Evolutionary conservation across 257 asterid genomes (phyloP).

Genomic region (Ajuga chamaepitys): DNA sequence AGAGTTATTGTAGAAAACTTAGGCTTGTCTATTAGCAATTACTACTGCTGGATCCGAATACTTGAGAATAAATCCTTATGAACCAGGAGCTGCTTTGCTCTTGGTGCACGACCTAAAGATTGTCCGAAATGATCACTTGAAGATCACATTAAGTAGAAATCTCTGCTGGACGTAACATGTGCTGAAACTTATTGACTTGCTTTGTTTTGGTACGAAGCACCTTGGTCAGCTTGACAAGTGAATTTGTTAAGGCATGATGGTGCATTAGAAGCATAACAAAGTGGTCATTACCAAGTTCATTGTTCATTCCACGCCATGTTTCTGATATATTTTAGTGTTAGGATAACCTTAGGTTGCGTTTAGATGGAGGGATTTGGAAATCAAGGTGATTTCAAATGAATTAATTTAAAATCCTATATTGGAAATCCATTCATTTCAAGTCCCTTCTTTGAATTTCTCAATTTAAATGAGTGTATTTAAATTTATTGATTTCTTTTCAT

Average conservation of each 20-base stretch:
- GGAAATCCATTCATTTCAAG: too few relatives aligned
- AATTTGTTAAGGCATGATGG: background rate
- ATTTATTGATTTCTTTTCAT: too few relatives aligned
- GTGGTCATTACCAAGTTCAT: background rate
- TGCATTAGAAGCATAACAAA: background rate
- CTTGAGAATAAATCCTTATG: background rate
- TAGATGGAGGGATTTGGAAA: too few relatives aligned
- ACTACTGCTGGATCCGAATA: background rate
- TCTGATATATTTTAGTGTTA: too few relatives aligned
- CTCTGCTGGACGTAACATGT: background rate
- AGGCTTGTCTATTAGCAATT: background rate
- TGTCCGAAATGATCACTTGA: background rate
- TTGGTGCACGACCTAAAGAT: background rate
- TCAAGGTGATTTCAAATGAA: too few relatives aligned
- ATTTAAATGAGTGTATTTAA: too few relatives aligned
- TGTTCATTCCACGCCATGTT: too few relatives aligned
- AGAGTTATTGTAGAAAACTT: too few relatives aligned
- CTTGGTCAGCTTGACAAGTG: background rate
- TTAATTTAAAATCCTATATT: too few relatives aligned
- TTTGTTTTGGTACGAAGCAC: background rate
- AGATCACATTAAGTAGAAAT: background rate
- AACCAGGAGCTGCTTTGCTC: background rate
- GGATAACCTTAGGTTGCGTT: too few relatives aligned
- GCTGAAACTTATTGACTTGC: background rate
- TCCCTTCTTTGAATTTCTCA: too few relatives aligned